Base-by-base conservation (phyloP, 345 rosid genomes). In the Populus euphratica region DNA sequence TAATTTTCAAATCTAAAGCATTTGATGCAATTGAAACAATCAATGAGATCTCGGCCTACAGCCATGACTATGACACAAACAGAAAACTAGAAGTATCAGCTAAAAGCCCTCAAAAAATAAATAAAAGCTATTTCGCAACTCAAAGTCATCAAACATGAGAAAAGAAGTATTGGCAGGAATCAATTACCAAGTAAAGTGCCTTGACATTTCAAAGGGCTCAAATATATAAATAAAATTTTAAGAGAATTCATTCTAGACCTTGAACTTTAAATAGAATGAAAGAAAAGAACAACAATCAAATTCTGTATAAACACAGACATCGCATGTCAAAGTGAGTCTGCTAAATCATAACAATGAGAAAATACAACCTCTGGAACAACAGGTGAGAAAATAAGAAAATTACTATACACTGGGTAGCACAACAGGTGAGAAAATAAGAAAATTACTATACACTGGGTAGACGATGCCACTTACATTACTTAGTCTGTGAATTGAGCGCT, bases 401-500 rank as follows among this genome's bases (percentile, higher is more conserved):
- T 11, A 18, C 50, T 6, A 27, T 3, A 33, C 63, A 71, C 23
- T n/a, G 67, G 41, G 13, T 50, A 16, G 20, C n/a, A 31, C 36
- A 64, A 11, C 13, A 54, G 38, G 2, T 6, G 59, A 36, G n/a
- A 70, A 44, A 8, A 70, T 3, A 31, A 18, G 27, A 52, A 80
- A 41, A 36, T 5, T 11, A 18, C 50, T 6, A 27, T 3, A 33
- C 63, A 71, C 23, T n/a, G 67, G 41, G 13, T 50, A 16, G 20
- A 68, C 25, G 3, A 18, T 61, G 73, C 35, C 66, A 83, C 98
- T 89, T 83, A 95, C 99, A 66, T 80, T 79, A 76, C 97, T 87
- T 52, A 95, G 82, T 39, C 90, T 90, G 80, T 91, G 90, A 77
- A 93, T 96, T 10, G 90, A 85, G 68, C 98, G 96, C 79, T 96